Conservation (phyloP, 2,329 filamentous ascomycete genomes). For the Pseudogymnoascus sp. region DNA sequence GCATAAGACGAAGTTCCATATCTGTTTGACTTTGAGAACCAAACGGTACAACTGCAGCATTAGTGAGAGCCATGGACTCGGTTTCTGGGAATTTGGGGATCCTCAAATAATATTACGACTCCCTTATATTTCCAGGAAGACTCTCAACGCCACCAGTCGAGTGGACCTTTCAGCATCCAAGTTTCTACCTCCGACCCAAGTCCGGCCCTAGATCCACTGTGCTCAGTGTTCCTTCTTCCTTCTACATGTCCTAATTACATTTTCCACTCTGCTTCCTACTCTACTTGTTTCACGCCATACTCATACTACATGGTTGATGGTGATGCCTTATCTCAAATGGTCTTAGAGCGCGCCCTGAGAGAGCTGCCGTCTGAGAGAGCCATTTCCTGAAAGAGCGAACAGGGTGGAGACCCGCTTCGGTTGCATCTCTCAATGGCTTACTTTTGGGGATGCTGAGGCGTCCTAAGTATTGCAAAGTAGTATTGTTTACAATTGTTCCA, state of each 20-base stretch:
- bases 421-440: background rate
- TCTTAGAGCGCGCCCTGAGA: background rate
- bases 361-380: background rate
- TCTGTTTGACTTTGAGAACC: background rate
- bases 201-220: background rate
- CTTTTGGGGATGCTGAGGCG: background rate
- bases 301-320: background rate
- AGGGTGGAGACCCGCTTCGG: background rate
- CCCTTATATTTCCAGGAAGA: background rate
- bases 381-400: background rate
- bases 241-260: background rate
- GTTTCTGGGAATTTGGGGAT: constrained; percentile 5
- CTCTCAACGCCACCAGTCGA: background rate
- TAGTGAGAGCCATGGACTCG: constrained; percentile 9
- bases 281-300: constrained; percentile 9
- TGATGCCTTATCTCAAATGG: constrained; percentile 1
- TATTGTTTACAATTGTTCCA: background rate
- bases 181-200: background rate
- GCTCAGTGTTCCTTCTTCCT: background rate
- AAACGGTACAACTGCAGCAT: background rate
- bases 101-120: constrained; percentile 5
- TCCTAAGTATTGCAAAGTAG: background rate
- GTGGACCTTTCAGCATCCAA: background rate
- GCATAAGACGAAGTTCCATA: constrained; percentile 7
- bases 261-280: background rate